Percentiles rank a stretch among this genome's conserved stretches.
Evolutionary conservation across 306 rosid genomes (phyloP).

Genomic region (Nissolia schottii): DNA sequence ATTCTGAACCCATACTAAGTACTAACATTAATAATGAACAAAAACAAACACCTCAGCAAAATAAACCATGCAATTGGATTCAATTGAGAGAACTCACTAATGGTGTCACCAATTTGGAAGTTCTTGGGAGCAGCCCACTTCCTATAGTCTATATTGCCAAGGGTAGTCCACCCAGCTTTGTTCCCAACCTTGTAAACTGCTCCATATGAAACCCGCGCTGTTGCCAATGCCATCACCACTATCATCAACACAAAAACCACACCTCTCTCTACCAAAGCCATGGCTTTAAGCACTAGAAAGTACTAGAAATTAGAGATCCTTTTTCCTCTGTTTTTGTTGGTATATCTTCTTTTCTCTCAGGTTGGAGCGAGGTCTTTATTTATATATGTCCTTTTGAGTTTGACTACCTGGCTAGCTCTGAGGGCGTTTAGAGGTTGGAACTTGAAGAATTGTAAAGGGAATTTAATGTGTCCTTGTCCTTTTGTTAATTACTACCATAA

Average conservation of each 20-base stretch:
- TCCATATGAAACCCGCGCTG: slow-evolving; percentile 39
- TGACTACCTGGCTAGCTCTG: slow-evolving; percentile 13
- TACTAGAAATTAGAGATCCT: background rate
- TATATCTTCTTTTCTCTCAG: background rate
- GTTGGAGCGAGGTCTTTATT: slow-evolving; percentile 30
- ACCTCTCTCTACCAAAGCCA: slow-evolving; percentile 45
- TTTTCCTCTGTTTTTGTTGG: background rate
- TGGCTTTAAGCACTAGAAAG: slow-evolving; percentile 11
- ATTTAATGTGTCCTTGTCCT: slow-evolving; percentile 3
- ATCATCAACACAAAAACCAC: slow-evolving; percentile 26
- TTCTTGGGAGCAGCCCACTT: slow-evolving; percentile 71
- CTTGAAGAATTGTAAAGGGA: slow-evolving; percentile 21
- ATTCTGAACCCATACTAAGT: background rate
- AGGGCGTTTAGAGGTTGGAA: slow-evolving; percentile 22
- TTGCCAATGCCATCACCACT: slow-evolving; percentile 7
- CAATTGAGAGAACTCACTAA: slow-evolving; percentile 45
- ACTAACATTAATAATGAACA: background rate
- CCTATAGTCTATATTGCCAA: slow-evolving; percentile 58
- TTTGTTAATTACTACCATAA: slow-evolving; percentile 1
- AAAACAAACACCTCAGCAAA: background rate
- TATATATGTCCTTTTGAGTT: slow-evolving; percentile 40
- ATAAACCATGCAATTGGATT: background rate
- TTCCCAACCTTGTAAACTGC: slow-evolving; percentile 79
- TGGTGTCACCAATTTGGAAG: slow-evolving; percentile 67
- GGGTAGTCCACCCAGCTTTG: slow-evolving; percentile 80